Percentiles rank a stretch among this genome's conserved stretches.
Evolutionary conservation across 257 asterid genomes (phyloP).

Genomic region (Paulownia fortunei): DNA sequence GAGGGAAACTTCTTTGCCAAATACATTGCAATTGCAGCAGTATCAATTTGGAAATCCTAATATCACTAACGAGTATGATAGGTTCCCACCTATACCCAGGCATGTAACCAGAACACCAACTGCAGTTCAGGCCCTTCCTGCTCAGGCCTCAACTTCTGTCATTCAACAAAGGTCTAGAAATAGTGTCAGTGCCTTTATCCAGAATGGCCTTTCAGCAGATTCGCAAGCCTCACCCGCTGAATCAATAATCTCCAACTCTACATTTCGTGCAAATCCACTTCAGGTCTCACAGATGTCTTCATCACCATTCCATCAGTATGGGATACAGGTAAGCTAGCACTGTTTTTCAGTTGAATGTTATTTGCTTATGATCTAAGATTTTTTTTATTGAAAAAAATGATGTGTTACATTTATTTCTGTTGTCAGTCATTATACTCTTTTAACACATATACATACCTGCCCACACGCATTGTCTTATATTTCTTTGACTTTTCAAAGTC

Average conservation of each 20-base stretch:
- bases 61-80: conserved; percentile 43
- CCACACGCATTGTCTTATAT: neutral
- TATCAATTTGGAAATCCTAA: conserved; percentile 43
- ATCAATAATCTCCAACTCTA: conserved; percentile 5
- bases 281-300: conserved; percentile 36
- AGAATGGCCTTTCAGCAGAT: conserved; percentile 35
- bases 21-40: conserved; percentile 43
- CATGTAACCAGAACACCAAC: conserved; percentile 47
- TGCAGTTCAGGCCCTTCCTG: conserved; percentile 54
- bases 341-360: neutral
- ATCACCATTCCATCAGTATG: conserved; percentile 35
- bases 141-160: conserved; percentile 35
- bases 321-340: conserved; percentile 36
- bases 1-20: conserved; percentile 34
- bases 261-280: conserved; percentile 29
- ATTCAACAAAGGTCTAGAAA: conserved; percentile 43
- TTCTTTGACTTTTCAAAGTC: neutral
- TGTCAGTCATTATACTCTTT: neutral
- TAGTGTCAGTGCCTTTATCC: conserved; percentile 5
- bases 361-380: too few relatives aligned
- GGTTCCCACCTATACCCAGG: conserved; percentile 35
- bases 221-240: conserved; percentile 41
- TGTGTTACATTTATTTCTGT: neutral
- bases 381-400: neutral
- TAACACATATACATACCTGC: neutral